Percentiles rank a stretch among this genome's conserved stretches.
phyloP scores from a whole-genome alignment of 352 stramenopile species.

The Nothophytophthora sp. region DNA sequence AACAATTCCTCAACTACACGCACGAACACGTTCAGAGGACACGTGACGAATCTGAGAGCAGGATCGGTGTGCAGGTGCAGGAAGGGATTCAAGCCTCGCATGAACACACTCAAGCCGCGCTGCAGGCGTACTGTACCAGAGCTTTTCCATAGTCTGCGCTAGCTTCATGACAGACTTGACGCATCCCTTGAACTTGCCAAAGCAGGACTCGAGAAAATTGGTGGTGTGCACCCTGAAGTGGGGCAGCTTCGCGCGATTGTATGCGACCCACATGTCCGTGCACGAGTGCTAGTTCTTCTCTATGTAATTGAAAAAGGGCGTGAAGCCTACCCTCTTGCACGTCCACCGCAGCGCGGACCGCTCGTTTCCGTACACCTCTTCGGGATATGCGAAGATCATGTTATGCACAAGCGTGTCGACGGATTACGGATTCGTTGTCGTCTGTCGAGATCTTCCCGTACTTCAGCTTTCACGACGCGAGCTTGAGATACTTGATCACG shows the following conservation, averaged over 20 bases:
- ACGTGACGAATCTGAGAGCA: too few relatives aligned
- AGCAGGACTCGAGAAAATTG: conserved; percentile 27
- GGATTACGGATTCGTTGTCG: conserved; percentile 10
- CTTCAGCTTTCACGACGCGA: conserved; percentile 2
- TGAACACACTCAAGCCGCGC: too few relatives aligned
- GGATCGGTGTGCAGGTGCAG: too few relatives aligned
- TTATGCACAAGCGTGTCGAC: conserved; percentile 15
- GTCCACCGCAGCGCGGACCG: not conserved
- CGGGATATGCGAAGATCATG: conserved; percentile 8
- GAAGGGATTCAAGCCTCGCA: too few relatives aligned
- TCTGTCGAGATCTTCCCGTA: conserved; percentile 12
- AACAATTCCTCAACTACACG: too few relatives aligned
- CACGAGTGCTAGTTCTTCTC: conserved; percentile 21
- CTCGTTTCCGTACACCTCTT: conserved; percentile 4
- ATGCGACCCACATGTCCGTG: conserved; percentile 24
- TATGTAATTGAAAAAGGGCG: conserved; percentile 21
- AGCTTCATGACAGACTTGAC: conserved; percentile 5
- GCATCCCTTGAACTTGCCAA: conserved; percentile 24
- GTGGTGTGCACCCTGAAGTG: conserved; percentile 28
- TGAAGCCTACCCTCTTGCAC: conserved; percentile 1
- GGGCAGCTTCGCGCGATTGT: conserved; percentile 6
- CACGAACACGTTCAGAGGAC: too few relatives aligned
- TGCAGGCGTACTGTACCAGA: too few relatives aligned
- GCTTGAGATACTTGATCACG: conserved; percentile 14
- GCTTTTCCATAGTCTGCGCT: not conserved